These are phyloP conservation scores for Penicillium capsulatum DNA, from an alignment of 2,329 filamentous ascomycete genomes.

Conservation along the genomic window DNA sequence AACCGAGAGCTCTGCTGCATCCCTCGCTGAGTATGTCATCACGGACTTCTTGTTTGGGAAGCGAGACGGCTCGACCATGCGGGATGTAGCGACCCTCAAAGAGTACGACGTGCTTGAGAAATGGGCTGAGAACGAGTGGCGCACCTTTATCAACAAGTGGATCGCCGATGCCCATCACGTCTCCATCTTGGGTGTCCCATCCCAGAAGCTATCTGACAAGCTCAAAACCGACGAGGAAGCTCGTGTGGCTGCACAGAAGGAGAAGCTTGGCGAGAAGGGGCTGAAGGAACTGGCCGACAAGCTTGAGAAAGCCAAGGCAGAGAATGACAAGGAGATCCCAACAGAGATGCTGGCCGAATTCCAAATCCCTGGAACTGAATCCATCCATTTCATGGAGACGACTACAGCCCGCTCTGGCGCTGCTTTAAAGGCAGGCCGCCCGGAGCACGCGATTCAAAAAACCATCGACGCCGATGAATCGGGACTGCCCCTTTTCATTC, in stretches of 20 bases:
- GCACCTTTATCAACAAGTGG: conserved; percentile 75
- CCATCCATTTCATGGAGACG: conserved; percentile 91
- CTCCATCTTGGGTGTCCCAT: conserved; percentile 83
- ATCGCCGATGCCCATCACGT: conserved; percentile 80
- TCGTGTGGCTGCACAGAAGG: conserved; percentile 72
- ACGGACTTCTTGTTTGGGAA: conserved; percentile 88
- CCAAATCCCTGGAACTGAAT: conserved; percentile 76
- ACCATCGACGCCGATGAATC: conserved; percentile 66
- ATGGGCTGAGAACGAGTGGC: conserved; percentile 85
- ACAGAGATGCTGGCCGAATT: conserved; percentile 74
- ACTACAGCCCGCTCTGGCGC: conserved; percentile 76
- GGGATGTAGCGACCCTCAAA: conserved; percentile 50
- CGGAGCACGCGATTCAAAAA: conserved; percentile 67
- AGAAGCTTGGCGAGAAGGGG: conserved; percentile 75
- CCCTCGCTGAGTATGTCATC: conserved; percentile 82
- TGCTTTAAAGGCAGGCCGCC: conserved; percentile 65
- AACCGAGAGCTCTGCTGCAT: conserved; percentile 73
- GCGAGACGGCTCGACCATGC: conserved; percentile 73
- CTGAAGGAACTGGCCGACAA: conserved; percentile 69
- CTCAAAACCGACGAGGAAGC: conserved; percentile 77
- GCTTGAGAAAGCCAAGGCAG: conserved; percentile 76
- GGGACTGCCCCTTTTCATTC: conserved; percentile 77
- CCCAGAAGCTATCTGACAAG: conserved; percentile 70
- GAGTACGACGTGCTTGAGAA: conserved; percentile 64
- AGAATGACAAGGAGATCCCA: conserved; percentile 86